phyloP scores from a whole-genome alignment of 768 basidiomycete genomes.

The Mycena maculata region DNA sequence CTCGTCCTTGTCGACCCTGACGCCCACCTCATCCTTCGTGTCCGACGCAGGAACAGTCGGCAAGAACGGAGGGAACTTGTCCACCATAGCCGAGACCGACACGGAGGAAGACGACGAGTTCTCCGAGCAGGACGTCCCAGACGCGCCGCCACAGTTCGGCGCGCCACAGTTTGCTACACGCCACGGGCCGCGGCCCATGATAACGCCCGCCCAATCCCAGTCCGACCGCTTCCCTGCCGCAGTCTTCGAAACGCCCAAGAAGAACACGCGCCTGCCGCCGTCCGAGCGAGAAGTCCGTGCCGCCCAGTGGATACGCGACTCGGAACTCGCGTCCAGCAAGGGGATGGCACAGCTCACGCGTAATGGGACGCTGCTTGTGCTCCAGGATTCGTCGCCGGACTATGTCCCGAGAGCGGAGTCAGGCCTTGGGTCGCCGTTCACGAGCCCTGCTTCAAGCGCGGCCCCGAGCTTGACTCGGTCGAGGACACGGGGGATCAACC shows the following conservation, averaged over 20 bases:
- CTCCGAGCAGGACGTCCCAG: not conserved
- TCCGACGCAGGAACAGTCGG: conserved; percentile 4
- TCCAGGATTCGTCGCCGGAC: not conserved
- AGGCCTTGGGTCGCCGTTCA: conserved; percentile 18
- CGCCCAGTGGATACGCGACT: conserved; percentile 18
- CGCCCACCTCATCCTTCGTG: conserved; percentile 24
- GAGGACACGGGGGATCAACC: no score
- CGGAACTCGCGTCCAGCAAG: conserved; percentile 17
- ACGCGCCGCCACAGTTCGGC: no score
- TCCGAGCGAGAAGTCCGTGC: conserved; percentile 9
- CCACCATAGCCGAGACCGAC: conserved; percentile 2
- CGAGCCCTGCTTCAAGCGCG: not conserved
- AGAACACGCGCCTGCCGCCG: conserved; percentile 2
- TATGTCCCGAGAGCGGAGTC: no score
- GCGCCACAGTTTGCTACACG: no score
- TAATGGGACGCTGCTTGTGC: conserved; percentile 14
- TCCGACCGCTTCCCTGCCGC: no score
- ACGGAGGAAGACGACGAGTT: conserved; percentile 3
- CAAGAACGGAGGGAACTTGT: not conserved
- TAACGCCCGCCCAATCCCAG: conserved; percentile 23
- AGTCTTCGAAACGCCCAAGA: conserved; percentile 25
- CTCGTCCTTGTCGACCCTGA: conserved; percentile 29
- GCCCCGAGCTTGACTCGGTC: not conserved
- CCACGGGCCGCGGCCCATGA: conserved; percentile 1
- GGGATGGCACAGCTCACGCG: no score